Conservation (phyloP, 164 flowering plant genomes). For the Protea cynaroides region DNA sequence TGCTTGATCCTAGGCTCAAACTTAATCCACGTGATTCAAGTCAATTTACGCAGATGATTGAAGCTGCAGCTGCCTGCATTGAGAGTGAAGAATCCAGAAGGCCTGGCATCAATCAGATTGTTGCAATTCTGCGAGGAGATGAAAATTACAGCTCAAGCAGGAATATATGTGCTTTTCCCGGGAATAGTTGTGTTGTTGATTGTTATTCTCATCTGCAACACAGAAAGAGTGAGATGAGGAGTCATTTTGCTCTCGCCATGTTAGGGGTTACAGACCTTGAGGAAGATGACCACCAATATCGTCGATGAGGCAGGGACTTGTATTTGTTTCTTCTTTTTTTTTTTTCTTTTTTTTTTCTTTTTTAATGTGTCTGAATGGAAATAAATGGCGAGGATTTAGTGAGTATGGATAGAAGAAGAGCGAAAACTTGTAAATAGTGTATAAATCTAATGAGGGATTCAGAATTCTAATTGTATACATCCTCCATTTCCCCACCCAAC, state of each 20-base stretch:
- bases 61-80: conserved; percentile 54
- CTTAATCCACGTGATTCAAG: conserved; percentile 22
- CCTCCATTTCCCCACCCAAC: background rate
- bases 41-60: conserved; percentile 35
- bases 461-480: background rate
- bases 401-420: too few relatives aligned
- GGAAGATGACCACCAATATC: conserved; percentile 41
- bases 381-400: background rate
- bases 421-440: background rate
- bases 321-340: background rate
- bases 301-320: background rate
- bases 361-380: background rate
- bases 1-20: conserved; percentile 47
- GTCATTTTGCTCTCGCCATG: conserved; percentile 66
- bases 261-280: conserved; percentile 60
- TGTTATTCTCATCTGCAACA: conserved; percentile 33
- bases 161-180: conserved; percentile 27
- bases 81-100: conserved; percentile 51
- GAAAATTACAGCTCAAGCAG: conserved; percentile 13
- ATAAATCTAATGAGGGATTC: background rate
- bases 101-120: conserved; percentile 38
- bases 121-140: conserved; percentile 43
- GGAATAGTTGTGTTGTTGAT: conserved; percentile 24
- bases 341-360: background rate
- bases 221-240: conserved; percentile 45